Percentiles rank a stretch among this genome's conserved stretches.
These are phyloP conservation scores for Mortierella sp. DNA, from an alignment of 371 early-diverging fungal species.

Conservation along the genomic window DNA sequence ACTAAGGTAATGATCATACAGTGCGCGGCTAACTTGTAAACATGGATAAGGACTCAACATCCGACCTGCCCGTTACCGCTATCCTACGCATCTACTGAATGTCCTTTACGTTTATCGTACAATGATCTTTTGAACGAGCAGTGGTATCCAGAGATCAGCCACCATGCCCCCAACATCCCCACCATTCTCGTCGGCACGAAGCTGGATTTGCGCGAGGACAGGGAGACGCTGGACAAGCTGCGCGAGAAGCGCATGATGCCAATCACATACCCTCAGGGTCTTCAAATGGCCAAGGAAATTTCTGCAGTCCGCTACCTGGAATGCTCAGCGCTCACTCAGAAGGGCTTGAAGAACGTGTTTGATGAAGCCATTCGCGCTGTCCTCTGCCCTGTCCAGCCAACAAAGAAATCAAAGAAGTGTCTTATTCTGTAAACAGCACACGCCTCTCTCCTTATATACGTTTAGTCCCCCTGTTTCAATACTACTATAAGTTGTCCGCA, in stretches of 20 bases:
- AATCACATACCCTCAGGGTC: slow-evolving; percentile 89
- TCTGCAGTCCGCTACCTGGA: slow-evolving; percentile 94
- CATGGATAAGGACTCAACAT: not conserved
- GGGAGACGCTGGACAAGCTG: slow-evolving; percentile 87
- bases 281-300: slow-evolving; percentile 91
- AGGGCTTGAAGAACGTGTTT: slow-evolving; percentile 97
- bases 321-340: slow-evolving; percentile 98
- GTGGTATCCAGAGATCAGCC: slow-evolving; percentile 96
- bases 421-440: slow-evolving; percentile 67
- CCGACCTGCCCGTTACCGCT: no score
- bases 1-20: slow-evolving; percentile 80
- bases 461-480: no score
- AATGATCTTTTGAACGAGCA: slow-evolving; percentile 57
- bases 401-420: slow-evolving; percentile 76
- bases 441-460: not conserved
- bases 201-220: slow-evolving; percentile 96
- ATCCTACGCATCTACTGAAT: no score
- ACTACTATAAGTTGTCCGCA: no score
- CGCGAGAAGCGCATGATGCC: slow-evolving; percentile 89
- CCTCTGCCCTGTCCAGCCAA: slow-evolving; percentile 73
- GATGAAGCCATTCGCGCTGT: slow-evolving; percentile 98
- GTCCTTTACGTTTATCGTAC: no score
- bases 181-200: slow-evolving; percentile 98
- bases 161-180: slow-evolving; percentile 95
- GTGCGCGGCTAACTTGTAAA: no score